phyloP scores from a whole-genome alignment of 176 grass and related monocot species.

The Oryza longistaminata region DNA sequence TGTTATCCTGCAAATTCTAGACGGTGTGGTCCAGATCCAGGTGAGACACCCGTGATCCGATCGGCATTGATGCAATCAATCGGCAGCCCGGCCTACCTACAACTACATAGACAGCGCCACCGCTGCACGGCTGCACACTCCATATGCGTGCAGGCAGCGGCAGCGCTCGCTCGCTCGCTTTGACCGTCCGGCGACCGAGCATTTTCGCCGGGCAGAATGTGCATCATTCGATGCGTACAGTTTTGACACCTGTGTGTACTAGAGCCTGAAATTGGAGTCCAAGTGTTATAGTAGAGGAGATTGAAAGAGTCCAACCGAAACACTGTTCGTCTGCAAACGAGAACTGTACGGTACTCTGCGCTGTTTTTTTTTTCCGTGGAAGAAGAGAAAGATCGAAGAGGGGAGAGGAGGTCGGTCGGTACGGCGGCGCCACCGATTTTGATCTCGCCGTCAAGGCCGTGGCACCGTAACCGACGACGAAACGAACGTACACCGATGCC shows the following conservation, averaged over 20 bases:
- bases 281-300: not conserved
- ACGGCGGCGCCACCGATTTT: not conserved
- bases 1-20: constrained; percentile 40
- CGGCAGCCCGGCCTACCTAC: not conserved
- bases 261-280: too few relatives aligned
- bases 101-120: not conserved
- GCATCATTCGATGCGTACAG: not conserved
- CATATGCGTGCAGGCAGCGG: not conserved
- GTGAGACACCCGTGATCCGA: constrained; percentile 37
- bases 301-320: not conserved
- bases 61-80: constrained; percentile 25
- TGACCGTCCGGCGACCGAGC: not conserved
- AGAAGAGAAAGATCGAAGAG: too few relatives aligned
- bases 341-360: not conserved
- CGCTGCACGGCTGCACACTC: not conserved
- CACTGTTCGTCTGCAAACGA: not conserved
- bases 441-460: not conserved
- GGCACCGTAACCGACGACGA: not conserved
- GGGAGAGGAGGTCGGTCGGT: not conserved
- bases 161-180: not conserved
- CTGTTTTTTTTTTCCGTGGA: not conserved
- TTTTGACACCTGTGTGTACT: not conserved
- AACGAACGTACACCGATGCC: not conserved
- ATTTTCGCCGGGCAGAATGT: not conserved
- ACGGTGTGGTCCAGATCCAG: constrained; percentile 19